A percentile compares a stretch with the other conserved stretches of the same genome.
Conservation (phyloP, 805 yeast species). For the Wickerhamomyces chaumierensis region DNA sequence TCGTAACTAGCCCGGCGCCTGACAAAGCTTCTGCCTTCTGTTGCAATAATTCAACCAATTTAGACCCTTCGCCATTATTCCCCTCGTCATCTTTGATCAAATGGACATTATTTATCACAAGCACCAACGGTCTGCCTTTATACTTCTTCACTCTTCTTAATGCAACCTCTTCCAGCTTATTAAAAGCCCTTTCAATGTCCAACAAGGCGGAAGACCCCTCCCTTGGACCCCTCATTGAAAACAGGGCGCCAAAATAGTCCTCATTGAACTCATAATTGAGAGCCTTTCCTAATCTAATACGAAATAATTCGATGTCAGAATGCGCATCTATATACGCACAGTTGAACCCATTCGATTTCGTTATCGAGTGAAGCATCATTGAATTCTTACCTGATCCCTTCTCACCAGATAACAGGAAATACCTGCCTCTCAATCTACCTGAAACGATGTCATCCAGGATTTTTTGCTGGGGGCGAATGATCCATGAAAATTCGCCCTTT, state of each 20-base stretch:
- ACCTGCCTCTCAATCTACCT: constrained; percentile 58
- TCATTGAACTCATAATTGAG: constrained; percentile 64
- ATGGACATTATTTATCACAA: constrained; percentile 68
- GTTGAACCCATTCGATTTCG: constrained; percentile 47
- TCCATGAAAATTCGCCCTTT: constrained; percentile 40
- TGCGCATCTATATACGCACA: constrained; percentile 74
- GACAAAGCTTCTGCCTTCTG: constrained; percentile 74
- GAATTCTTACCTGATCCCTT: constrained; percentile 84
- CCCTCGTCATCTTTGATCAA: constrained; percentile 56
- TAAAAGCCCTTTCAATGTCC: constrained; percentile 76
- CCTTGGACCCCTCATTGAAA: constrained; percentile 74
- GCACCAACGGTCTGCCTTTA: constrained; percentile 45
- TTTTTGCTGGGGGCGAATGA: constrained; percentile 56
- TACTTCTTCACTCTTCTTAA: constrained; percentile 29
- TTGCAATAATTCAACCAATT: constrained; percentile 62
- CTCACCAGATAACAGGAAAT: constrained; percentile 67
- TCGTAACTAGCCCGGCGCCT: constrained; percentile 40
- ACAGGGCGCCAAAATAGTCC: constrained; percentile 74
- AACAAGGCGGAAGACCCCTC: constrained; percentile 65
- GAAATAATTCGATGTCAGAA: constrained; percentile 73
- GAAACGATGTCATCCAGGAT: constrained; percentile 51
- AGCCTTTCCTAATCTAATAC: constrained; percentile 68
- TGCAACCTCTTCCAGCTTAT: constrained; percentile 65
- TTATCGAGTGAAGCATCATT: constrained; percentile 59
- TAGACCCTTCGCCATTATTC: constrained; percentile 45